A percentile compares a stretch with the other conserved stretches of the same genome.
Evolutionary conservation across 768 basidiomycete species (phyloP).

Genomic region (Hirschioporus abietinus): DNA sequence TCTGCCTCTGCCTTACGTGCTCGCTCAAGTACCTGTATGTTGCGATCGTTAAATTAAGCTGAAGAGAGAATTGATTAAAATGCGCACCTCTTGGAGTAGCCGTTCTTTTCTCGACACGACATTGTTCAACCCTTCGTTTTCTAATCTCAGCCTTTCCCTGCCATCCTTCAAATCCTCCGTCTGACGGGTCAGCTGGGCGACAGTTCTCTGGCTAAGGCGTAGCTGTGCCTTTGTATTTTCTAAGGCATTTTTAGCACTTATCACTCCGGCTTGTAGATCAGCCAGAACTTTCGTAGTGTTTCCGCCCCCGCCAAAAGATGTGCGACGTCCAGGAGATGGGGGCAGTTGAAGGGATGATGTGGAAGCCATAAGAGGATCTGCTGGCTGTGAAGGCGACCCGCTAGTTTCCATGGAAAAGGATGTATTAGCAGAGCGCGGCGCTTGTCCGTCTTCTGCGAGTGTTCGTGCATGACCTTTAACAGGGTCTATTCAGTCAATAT

Average conservation of each 20-base stretch:
- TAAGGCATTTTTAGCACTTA: constrained; percentile 71
- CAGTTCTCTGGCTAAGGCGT: constrained; percentile 73
- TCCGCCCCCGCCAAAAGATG: constrained; percentile 58
- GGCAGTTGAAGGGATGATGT: constrained; percentile 36
- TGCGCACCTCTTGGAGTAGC: constrained; percentile 70
- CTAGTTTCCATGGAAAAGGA: constrained; percentile 32
- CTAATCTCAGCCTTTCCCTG: constrained; percentile 72
- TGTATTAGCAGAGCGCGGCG: constrained; percentile 26
- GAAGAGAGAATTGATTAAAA: neutral
- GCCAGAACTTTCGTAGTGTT: constrained; percentile 83
- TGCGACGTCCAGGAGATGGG: constrained; percentile 24
- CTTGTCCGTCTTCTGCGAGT: constrained; percentile 67
- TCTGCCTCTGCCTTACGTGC: constrained; percentile 85
- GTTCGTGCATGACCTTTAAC: constrained; percentile 74
- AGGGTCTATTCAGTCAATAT: neutral
- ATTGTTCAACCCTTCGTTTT: constrained; percentile 85
- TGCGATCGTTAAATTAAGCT: neutral
- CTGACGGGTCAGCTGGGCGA: constrained; percentile 78
- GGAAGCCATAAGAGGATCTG: constrained; percentile 28
- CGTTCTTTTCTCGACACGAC: constrained; percentile 87
- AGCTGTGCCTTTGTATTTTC: constrained; percentile 86
- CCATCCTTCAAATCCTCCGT: constrained; percentile 88
- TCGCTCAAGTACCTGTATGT: constrained; percentile 63
- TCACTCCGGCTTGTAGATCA: constrained; percentile 79
- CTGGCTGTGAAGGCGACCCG: constrained; percentile 17